Percentiles rank a stretch among this genome's conserved stretches.
Conservation (phyloP, 176 grass and related monocot species). For the Hordeum vulgare region DNA sequence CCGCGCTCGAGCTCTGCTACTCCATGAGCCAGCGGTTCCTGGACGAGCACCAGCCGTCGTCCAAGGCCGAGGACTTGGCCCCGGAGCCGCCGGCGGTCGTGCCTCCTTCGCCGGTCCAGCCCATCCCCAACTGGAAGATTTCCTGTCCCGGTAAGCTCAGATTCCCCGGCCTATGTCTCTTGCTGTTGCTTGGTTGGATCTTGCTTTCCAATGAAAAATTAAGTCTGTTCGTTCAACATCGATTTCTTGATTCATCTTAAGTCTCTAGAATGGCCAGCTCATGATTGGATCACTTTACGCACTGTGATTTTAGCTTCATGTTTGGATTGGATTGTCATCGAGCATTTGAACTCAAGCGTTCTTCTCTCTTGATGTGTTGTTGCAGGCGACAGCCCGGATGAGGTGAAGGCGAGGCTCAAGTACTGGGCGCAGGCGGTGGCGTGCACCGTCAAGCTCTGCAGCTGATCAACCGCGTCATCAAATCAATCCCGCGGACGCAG, state of each 20-base stretch:
- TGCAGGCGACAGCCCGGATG: slow-evolving; percentile 39
- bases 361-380: background rate
- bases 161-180: background rate
- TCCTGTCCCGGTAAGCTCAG: slow-evolving; percentile 40
- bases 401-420: slow-evolving; percentile 51
- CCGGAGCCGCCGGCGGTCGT: background rate
- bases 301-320: background rate
- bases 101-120: slow-evolving; percentile 1
- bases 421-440: slow-evolving; percentile 53
- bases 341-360: background rate
- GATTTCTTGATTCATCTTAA: background rate
- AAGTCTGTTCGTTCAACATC: background rate
- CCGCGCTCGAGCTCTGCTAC: slow-evolving; percentile 53
- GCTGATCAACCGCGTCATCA: background rate
- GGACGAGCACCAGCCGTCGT: slow-evolving; percentile 9
- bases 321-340: background rate
- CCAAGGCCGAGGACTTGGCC: background rate
- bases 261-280: background rate
- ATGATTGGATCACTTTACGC: background rate
- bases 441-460: slow-evolving; percentile 39
- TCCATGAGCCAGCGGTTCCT: slow-evolving; percentile 44
- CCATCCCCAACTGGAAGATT: slow-evolving; percentile 48
- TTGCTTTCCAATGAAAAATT: background rate
- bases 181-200: background rate
- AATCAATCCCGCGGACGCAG: background rate